Percentiles rank a stretch among this genome's conserved stretches.
These are phyloP conservation scores for Pittosporum tobira DNA, from an alignment of 129 eudicot genomes.

Conservation along the genomic window DNA sequence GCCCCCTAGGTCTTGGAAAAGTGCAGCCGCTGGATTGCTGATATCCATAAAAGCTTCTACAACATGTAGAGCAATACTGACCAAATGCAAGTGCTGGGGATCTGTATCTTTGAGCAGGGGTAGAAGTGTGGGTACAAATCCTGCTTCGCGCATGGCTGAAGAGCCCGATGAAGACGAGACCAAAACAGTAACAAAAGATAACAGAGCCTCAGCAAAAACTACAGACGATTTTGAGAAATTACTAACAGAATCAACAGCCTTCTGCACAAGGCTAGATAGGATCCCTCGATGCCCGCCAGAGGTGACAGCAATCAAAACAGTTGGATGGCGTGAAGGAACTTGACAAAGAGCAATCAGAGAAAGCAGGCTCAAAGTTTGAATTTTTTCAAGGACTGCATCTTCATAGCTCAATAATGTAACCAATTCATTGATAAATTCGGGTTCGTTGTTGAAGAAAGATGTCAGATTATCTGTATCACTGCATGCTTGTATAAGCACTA, in stretches of 20 bases:
- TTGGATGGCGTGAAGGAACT: constrained; percentile 87
- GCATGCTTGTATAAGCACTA: constrained; percentile 88
- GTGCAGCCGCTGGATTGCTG: constrained; percentile 98
- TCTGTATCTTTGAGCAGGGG: constrained; percentile 85
- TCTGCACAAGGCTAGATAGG: constrained; percentile 96
- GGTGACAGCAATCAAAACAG: constrained; percentile 87
- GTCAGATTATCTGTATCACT: constrained; percentile 65
- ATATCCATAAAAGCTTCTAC: constrained; percentile 97
- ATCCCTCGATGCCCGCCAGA: constrained; percentile 99
- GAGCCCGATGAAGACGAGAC: constrained; percentile 96
- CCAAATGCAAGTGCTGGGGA: constrained; percentile 91
- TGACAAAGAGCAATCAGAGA: constrained; percentile 90
- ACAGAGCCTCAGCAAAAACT: constrained; percentile 78
- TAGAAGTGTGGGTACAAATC: constrained; percentile 93
- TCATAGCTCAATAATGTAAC: constrained; percentile 80
- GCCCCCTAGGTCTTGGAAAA: constrained; percentile 96
- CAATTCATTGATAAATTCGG: constrained; percentile 91
- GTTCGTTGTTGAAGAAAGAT: constrained; percentile 79
- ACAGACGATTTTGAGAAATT: constrained; percentile 79
- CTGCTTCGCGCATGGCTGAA: constrained; percentile 99
- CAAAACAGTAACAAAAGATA: constrained; percentile 79
- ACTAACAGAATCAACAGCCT: constrained; percentile 70
- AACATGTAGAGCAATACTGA: constrained; percentile 88
- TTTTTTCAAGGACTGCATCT: constrained; percentile 84
- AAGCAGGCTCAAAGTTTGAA: constrained; percentile 58